phyloP scores from a whole-genome alignment of 2,329 filamentous ascomycete species.

The Gnomoniopsis sp. region DNA sequence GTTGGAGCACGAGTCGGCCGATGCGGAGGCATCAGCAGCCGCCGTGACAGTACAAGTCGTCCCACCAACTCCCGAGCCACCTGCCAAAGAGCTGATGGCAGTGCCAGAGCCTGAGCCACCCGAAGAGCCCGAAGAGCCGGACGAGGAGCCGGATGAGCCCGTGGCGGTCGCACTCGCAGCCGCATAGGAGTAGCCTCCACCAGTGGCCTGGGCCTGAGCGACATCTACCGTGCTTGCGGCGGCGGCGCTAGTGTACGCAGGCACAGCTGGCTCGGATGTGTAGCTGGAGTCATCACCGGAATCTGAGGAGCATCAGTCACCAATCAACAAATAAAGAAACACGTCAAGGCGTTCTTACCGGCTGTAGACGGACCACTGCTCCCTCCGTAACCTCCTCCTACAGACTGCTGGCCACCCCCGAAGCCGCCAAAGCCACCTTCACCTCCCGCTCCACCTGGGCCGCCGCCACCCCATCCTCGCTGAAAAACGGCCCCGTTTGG shows the following conservation, averaged over 20 bases:
- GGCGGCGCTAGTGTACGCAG: conserved; percentile 1
- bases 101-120: conserved; percentile 4
- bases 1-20: conserved; percentile 10
- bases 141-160: background rate
- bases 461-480: conserved; percentile 1
- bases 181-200: background rate
- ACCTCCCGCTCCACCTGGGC: background rate
- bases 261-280: background rate
- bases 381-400: background rate
- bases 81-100: conserved; percentile 7
- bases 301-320: background rate
- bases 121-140: background rate
- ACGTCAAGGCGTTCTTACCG: background rate
- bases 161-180: background rate
- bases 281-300: background rate
- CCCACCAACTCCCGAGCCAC: conserved; percentile 13
- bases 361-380: background rate
- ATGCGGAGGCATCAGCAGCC: conserved; percentile 8
- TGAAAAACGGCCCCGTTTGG: conserved; percentile 4
- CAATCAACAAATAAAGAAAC: background rate
- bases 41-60: conserved; percentile 15
- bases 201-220: conserved; percentile 2
- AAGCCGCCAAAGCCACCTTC: background rate
- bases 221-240: background rate
- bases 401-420: background rate